Conservation (phyloP, 129 eudicot genomes). For the Artemisia argyi region DNA sequence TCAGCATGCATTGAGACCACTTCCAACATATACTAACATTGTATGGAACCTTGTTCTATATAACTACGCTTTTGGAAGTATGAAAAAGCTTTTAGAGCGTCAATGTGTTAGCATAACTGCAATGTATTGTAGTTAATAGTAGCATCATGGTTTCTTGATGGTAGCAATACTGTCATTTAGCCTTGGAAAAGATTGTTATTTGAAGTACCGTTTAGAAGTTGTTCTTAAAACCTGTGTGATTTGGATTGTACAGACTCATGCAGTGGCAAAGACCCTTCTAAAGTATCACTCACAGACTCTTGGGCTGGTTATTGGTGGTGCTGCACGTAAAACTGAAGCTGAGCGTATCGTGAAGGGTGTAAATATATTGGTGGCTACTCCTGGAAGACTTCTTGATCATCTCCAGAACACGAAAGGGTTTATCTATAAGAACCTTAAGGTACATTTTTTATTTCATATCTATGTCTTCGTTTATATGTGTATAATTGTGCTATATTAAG, state of each 20-base stretch:
- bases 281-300: slow-evolving; percentile 87
- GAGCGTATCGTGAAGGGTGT: slow-evolving; percentile 85
- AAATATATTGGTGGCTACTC: slow-evolving; percentile 83
- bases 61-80: no score
- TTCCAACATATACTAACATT: no score
- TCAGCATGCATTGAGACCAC: neutral
- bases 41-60: no score
- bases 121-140: no score
- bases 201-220: no score
- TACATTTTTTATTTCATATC: slow-evolving; percentile 9
- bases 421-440: slow-evolving; percentile 73
- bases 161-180: no score
- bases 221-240: neutral
- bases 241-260: slow-evolving; percentile 67
- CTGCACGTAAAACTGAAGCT: slow-evolving; percentile 69
- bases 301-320: slow-evolving; percentile 83
- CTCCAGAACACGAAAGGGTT: slow-evolving; percentile 90
- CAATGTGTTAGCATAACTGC: no score
- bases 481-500: no score
- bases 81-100: no score
- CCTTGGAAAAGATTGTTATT: no score
- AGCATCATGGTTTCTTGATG: no score
- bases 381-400: slow-evolving; percentile 95
- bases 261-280: slow-evolving; percentile 77
- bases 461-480: neutral